Evolutionary conservation across 2,329 filamentous ascomycete genomes (phyloP), one percentile per base, ranked within the genome.

Genomic region (Teratosphaeria viscida): DNA sequence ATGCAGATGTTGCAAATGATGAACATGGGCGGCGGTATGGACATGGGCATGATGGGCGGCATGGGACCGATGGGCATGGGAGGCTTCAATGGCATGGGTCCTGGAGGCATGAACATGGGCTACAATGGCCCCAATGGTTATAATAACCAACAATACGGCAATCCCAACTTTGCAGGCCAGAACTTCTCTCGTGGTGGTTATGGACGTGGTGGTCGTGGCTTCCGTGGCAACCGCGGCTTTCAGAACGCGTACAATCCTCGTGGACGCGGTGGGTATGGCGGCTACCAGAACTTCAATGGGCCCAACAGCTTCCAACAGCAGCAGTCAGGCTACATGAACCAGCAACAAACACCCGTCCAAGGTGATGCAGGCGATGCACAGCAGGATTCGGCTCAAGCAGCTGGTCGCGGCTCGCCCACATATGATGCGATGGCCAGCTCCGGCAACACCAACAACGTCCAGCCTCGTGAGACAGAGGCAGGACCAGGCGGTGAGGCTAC

Each of bases 61-160:
- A 56, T 56, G 55, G 55, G 37, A 26, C 23, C 34, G 12, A 56
- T 56, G 62, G 56, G 58, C 19, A 60, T 61, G 57, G 65, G 62
- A 82, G 85, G 86, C 85, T 78, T 78, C 72, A 73, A 71, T 67
- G 87, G 87, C 85, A 90, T 90, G 82, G 55, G 55, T 34, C 55
- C 55, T 49, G 43, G 43, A 56, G 54, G 54, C 57, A 66, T 66
- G 83, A 85, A 86, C 85, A 77, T 78, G 74, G 77, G 75, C 73
- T 79, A 77, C 75, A 73, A 74, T 66, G 74, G 74, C 73, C 60
- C 54, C n/a, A 66, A 70, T 66, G 77, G 75, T 75, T 78, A 77
- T 77, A 79, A 78, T 78, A 79, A 79, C 77, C 76, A 76, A 70
- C 72, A 72, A 65, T 70, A 65, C 66, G 69, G 69, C 65, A 68